Evolutionary conservation across 2,329 filamentous ascomycete species (phyloP).

Genomic region (Ceratocystiopsis sp.): DNA sequence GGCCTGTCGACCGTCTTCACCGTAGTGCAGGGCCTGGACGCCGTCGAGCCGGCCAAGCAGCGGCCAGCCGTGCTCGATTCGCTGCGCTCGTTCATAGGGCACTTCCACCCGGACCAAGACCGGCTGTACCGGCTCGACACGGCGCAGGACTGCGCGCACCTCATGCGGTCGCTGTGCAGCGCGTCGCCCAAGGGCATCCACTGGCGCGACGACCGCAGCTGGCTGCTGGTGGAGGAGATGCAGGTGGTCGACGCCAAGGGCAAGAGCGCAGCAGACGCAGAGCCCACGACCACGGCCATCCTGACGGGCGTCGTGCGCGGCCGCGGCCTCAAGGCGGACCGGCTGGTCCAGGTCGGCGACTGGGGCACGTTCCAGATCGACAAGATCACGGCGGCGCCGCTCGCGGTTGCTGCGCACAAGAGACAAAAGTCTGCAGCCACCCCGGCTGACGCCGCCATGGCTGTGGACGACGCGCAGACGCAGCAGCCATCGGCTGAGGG

Average conservation of each 20-base stretch:
- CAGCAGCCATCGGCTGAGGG: conserved; percentile 16
- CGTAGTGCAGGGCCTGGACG: conserved; percentile 62
- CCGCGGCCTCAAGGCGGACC: conserved; percentile 72
- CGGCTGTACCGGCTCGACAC: conserved; percentile 81
- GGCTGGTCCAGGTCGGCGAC: conserved; percentile 78
- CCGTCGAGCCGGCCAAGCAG: conserved; percentile 64
- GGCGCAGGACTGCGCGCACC: conserved; percentile 76
- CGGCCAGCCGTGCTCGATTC: conserved; percentile 60
- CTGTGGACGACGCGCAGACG: conserved; percentile 37
- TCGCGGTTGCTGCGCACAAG: conserved; percentile 33
- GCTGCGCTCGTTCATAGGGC: conserved; percentile 79
- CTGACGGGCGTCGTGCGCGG: conserved; percentile 78
- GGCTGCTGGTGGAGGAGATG: conserved; percentile 81
- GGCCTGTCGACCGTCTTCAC: conserved; percentile 87
- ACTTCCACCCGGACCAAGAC: conserved; percentile 85
- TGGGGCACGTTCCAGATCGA: conserved; percentile 91
- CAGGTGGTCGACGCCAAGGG: conserved; percentile 43
- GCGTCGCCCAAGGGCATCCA: conserved; percentile 84
- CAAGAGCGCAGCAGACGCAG: conserved; percentile 13
- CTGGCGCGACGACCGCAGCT: conserved; percentile 90
- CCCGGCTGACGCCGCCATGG: conserved; percentile 37
- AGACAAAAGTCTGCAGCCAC: conserved; percentile 28
- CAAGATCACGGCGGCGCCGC: conserved; percentile 64
- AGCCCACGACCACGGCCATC: conserved; percentile 21
- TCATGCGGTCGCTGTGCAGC: conserved; percentile 81